Conservation (phyloP, 2,329 filamentous ascomycete genomes). For the Xylariaceae sp. region DNA sequence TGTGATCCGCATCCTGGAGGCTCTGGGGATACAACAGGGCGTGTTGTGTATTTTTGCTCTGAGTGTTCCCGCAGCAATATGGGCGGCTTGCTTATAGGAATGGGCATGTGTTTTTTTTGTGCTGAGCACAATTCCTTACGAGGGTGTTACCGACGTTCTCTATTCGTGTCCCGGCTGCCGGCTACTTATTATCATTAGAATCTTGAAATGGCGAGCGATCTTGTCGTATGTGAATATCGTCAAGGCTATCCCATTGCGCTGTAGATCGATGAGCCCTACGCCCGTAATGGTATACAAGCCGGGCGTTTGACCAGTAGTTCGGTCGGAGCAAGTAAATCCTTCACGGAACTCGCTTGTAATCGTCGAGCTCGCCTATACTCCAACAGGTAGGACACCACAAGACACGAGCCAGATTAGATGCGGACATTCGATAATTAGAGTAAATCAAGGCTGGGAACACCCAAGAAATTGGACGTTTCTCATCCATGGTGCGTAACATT, state of each 20-base stretch:
- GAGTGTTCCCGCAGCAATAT: slow-evolving; percentile 4
- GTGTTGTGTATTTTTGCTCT: background rate
- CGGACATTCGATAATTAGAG: background rate
- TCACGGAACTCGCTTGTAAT: background rate
- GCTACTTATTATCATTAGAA: background rate
- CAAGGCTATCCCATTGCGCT: background rate
- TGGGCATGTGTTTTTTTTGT: background rate
- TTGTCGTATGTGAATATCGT: background rate
- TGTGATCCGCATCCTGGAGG: background rate
- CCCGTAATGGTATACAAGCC: background rate
- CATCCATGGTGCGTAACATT: background rate
- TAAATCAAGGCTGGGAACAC: background rate
- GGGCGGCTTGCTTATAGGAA: slow-evolving; percentile 1
- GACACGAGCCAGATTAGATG: background rate
- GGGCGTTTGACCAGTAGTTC: background rate
- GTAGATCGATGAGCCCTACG: background rate
- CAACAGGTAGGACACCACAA: background rate
- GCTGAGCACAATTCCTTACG: background rate
- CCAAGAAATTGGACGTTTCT: background rate
- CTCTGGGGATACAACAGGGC: background rate
- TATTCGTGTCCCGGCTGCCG: background rate
- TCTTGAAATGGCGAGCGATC: background rate
- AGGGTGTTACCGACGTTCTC: background rate
- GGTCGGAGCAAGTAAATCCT: background rate
- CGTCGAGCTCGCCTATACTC: background rate